Evolutionary conservation across 441 rosid species (phyloP), one percentile per base, ranked within the genome.

Genomic region (Breynia disticha): DNA sequence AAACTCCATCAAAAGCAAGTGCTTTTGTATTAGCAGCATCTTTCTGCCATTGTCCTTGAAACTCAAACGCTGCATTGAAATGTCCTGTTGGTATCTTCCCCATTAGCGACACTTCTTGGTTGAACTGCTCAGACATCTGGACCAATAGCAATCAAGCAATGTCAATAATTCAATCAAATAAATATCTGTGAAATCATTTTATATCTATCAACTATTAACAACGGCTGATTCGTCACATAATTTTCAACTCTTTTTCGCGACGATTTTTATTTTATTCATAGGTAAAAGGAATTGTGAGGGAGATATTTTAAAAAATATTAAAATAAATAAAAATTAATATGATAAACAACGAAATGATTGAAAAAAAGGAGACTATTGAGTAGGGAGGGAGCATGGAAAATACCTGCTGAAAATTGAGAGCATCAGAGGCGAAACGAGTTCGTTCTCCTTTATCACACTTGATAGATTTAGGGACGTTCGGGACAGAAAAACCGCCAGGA

Each of bases 101-200:
- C 20, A 83, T 75, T 60, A 86, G 69, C 65, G 95, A 80, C 28
- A 89, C 56, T 48, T 86, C 97, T 63, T 86, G 97, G 76, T 93
- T 93, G 68, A 93, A 93, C 70, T 79, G 96, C 82, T 89, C 99
- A 11, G 99, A 77, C 99, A 89, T 93, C 99, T 93, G 63, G 9
- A 62, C 53, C 45, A 57, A 59, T 59, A 49, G 28, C 16, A 7
- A 11, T n/a, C n/a, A n/a, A n/a, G n/a, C n/a, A n/a, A n/a, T n/a
- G n/a, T n/a, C 5, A 54, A 18, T 19, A 7, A 53, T 4, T 53
- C 17, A 13, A 18, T 15, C 22, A 28, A 28, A 28, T 28, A 28
- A 28, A 28, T 28, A 28, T 28, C 8, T 1, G 5, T 28, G 8
- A 28, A 28, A 28, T 9, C 35, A 28, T 28, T 28, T 28, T 28